Percentiles rank a stretch among this genome's conserved stretches.
phyloP scores from a whole-genome alignment of 2,329 filamentous ascomycete genomes.

The Colletotrichum truncatum region DNA sequence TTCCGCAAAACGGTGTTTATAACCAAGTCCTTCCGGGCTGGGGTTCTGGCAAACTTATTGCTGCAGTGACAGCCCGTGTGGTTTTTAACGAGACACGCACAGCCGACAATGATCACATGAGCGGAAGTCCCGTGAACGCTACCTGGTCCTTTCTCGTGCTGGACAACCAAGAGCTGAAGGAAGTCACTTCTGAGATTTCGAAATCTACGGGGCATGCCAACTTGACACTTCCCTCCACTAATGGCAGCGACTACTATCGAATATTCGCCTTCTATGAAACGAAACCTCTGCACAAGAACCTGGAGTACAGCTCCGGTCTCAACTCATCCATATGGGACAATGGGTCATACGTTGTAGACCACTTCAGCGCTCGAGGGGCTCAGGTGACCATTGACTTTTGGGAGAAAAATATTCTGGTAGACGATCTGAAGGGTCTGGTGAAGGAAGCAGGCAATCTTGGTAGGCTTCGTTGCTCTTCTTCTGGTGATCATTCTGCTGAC shows the following conservation, averaged over 20 bases:
- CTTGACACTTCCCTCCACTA: background rate
- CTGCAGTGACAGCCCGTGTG: background rate
- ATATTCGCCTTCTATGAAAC: constrained; percentile 9
- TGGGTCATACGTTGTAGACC: constrained; percentile 38
- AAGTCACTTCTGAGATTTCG: background rate
- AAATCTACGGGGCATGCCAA: background rate
- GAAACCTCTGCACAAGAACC: background rate
- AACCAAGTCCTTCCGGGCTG: constrained; percentile 46
- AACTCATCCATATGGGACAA: constrained; percentile 26
- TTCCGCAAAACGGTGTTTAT: too few species aligned
- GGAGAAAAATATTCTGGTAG: constrained; percentile 46
- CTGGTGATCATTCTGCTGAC: background rate
- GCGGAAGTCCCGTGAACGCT: too few species aligned
- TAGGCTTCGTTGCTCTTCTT: background rate
- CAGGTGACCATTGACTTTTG: constrained; percentile 45
- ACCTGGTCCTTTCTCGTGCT: too few species aligned
- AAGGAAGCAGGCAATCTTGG: constrained; percentile 43
- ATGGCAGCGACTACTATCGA: background rate
- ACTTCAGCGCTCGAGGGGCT: constrained; percentile 48
- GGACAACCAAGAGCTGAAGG: background rate
- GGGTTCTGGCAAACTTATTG: constrained; percentile 21
- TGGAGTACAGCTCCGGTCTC: background rate
- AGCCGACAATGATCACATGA: too few species aligned
- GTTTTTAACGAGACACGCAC: background rate
- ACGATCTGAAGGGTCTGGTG: constrained; percentile 40